A percentile compares a stretch with the other conserved stretches of the same genome.
Evolutionary conservation across 2,329 filamentous ascomycete genomes (phyloP).

Genomic region (Penicillium sp.): DNA sequence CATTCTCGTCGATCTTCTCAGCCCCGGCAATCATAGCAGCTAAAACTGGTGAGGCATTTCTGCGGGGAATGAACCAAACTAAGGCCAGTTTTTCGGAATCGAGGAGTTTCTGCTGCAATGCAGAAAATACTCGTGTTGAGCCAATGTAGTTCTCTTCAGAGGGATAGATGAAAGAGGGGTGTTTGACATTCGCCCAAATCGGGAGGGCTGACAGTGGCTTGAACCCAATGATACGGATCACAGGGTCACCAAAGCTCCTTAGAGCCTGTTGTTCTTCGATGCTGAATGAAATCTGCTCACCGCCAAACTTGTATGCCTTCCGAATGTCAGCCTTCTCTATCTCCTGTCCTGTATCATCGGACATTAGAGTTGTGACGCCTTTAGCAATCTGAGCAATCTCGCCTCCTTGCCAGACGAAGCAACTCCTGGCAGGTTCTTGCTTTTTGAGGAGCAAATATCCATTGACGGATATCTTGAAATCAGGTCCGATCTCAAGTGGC

Average conservation of each 20-base stretch:
- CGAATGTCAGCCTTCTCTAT: constrained; percentile 80
- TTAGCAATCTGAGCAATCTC: constrained; percentile 78
- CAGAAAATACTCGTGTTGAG: constrained; percentile 88
- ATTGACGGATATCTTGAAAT: constrained; percentile 83
- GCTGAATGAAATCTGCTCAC: constrained; percentile 82
- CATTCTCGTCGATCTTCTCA: constrained; percentile 63
- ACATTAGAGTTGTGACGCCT: constrained; percentile 70
- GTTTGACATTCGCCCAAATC: constrained; percentile 80
- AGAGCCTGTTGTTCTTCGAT: constrained; percentile 78
- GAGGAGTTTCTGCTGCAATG: constrained; percentile 82
- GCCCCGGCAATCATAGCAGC: constrained; percentile 78
- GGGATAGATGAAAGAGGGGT: constrained; percentile 90
- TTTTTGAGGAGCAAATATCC: constrained; percentile 87
- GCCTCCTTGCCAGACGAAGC: constrained; percentile 85
- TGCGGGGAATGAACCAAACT: constrained; percentile 83
- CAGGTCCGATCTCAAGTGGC: constrained; percentile 83
- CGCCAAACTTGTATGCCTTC: constrained; percentile 95
- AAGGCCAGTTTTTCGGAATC: constrained; percentile 77
- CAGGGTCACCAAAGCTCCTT: constrained; percentile 75
- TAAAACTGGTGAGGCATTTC: constrained; percentile 75
- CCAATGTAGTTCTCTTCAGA: constrained; percentile 87
- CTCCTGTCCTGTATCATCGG: constrained; percentile 72
- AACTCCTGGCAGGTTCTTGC: constrained; percentile 76
- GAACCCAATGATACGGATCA: constrained; percentile 90
- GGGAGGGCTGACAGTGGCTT: constrained; percentile 75